Evolutionary conservation across 2,329 filamentous ascomycete species (phyloP), one percentile per base, ranked within the genome.

Genomic region (Venturia carpophila): DNA sequence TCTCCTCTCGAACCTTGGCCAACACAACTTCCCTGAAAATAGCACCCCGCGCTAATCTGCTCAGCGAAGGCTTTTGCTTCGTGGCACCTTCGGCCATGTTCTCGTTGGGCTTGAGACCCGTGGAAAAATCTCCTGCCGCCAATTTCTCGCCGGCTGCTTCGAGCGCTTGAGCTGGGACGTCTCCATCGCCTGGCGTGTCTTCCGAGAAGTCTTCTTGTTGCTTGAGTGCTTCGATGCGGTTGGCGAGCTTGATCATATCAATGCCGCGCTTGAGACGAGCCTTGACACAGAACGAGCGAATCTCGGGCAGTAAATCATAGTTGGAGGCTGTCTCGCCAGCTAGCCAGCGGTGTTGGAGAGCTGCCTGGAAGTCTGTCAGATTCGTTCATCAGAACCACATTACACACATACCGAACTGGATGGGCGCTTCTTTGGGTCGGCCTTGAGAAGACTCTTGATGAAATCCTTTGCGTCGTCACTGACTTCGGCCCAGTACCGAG

Each of bases 401-500:
- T 6, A 52, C n/a, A 19, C 56, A 41, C 24, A 66, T 82, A 90
- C 89, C 77, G 88, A 83, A 71, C 91, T 96, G 1, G 88, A 88
- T 71, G 86, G 87, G 70, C 95, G 87, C 70, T 89, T 84, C 60
- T 87, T 83, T 1, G 92, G 89, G 69, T 91, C 84, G 3, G 92
- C 87, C 70, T 93, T 87, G 66, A 99, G 83, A 34, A 99, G 83
- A 66, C 81, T 80, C 67, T 88, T 79, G 77, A 99, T 97, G 75
- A 99, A 99, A 69, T 93, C 87, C 79, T 97, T 99, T 69, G 92
- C 94, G 70, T 97, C 92, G 62, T 89, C 83, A 75, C 92, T 97
- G 71, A 99, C 94, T 71, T 97, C 94, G 75, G 92, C 94, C 94
- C 94, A 99, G 79, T 97, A 99, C 66, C 93, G 87, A 74, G 97